Conservation (phyloP, 2,329 filamentous ascomycete species). For the Cytospora piceae region DNA sequence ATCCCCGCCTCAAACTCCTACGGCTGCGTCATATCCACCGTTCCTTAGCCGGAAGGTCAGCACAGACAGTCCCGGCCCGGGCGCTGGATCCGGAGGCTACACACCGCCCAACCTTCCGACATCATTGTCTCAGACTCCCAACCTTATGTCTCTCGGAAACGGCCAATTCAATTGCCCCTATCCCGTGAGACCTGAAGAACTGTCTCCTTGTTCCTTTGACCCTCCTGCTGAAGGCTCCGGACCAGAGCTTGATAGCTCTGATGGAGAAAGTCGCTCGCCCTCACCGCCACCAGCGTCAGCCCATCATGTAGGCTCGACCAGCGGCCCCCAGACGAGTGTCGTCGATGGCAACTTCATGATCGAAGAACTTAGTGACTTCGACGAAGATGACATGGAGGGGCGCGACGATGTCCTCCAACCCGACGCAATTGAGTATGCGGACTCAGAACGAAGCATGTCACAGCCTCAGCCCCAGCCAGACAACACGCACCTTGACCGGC, state of each 20-base stretch:
- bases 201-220: slow-evolving; percentile 46
- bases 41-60: slow-evolving; percentile 38
- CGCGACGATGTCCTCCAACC: slow-evolving; percentile 49
- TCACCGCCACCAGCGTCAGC: slow-evolving; percentile 32
- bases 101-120: slow-evolving; percentile 31
- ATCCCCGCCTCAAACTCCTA: slow-evolving; percentile 49
- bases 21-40: slow-evolving; percentile 38
- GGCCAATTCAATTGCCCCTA: slow-evolving; percentile 41
- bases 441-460: slow-evolving; percentile 45
- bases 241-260: slow-evolving; percentile 35
- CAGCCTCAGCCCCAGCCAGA: not conserved
- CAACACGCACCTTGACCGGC: slow-evolving; percentile 44
- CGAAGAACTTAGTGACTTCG: slow-evolving; percentile 51
- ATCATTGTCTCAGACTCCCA: slow-evolving; percentile 35
- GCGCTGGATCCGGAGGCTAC: slow-evolving; percentile 17
- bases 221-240: slow-evolving; percentile 38
- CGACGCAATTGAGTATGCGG: slow-evolving; percentile 50
- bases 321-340: slow-evolving; percentile 25
- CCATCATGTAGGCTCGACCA: not conserved
- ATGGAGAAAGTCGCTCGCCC: slow-evolving; percentile 32
- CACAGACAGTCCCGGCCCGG: slow-evolving; percentile 24
- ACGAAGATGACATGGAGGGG: slow-evolving; percentile 48
- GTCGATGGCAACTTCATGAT: slow-evolving; percentile 42
- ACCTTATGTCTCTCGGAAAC: slow-evolving; percentile 38
- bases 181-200: slow-evolving; percentile 40